Percentiles rank a stretch among this genome's conserved stretches.
phyloP scores from a whole-genome alignment of 352 stramenopile species.

The Phytophthora syringae region DNA sequence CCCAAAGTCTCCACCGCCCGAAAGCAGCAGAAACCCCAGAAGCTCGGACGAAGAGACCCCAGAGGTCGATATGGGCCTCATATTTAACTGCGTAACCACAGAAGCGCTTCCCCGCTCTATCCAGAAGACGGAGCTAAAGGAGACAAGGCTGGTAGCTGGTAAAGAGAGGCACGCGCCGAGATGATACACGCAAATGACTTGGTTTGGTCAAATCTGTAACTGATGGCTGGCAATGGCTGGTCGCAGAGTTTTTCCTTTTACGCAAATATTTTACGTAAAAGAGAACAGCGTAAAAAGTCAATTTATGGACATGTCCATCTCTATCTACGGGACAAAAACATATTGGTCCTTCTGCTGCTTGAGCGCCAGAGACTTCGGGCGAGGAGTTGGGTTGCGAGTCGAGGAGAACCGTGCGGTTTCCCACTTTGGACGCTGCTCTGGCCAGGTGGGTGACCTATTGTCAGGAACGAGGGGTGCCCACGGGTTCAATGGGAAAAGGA shows the following conservation, averaged over 20 bases:
- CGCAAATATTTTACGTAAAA: conserved; percentile 36
- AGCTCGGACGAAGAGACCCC: conserved; percentile 38
- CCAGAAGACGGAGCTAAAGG: conserved; percentile 30
- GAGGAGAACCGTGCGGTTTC: conserved; percentile 33
- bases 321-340: conserved; percentile 25
- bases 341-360: no score
- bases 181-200: conserved; percentile 6
- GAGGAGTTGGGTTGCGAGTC: no score
- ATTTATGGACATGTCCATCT: conserved; percentile 27
- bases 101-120: conserved; percentile 21
- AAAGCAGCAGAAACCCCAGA: conserved; percentile 19
- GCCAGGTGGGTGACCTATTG: conserved; percentile 41
- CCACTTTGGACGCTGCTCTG: conserved; percentile 33
- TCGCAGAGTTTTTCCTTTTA: no score
- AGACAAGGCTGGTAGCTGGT: conserved; percentile 66
- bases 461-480: conserved; percentile 29
- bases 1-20: conserved; percentile 9
- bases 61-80: conserved; percentile 64
- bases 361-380: no score
- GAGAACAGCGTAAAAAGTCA: conserved; percentile 16
- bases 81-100: conserved; percentile 79
- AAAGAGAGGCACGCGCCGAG: conserved; percentile 53
- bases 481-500: conserved; percentile 23
- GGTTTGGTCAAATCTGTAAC: conserved; percentile 10
- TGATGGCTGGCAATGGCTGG: conserved; percentile 1